Base-by-base conservation (phyloP, 2,329 filamentous ascomycete genomes). In the Fusarium avenaceum region DNA sequence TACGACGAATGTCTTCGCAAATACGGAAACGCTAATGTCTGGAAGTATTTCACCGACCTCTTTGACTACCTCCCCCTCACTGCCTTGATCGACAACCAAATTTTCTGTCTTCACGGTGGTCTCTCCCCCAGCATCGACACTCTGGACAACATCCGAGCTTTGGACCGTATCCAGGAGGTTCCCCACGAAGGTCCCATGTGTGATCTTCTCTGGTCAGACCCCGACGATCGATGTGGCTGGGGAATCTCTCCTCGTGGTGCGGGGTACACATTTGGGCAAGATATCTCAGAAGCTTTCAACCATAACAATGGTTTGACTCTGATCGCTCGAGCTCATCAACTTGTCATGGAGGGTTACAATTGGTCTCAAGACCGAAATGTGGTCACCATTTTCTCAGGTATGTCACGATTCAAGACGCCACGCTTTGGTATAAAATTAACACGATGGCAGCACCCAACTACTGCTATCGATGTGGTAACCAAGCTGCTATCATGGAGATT, bases 401-500 rank as follows among this genome's bases (percentile, higher is more conserved):
- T 70, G 76, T 61, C 47, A 47, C 51, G 24, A 24, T 24, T n/a
- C 45, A 9, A 47, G 22, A 19, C 33, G 55, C 64, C 28, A 38
- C 14, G 15, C 14, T 40, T 47, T n/a, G 14, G 35, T 20, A 9
- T 28, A 47, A 17, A 15, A 53, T 38, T 69, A 45, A 71, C 42
- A 44, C 44, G 15, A 39, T 35, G 14, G 22, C 76, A 89, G 92
- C 92, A 54, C 92, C 92, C 68, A 95, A 95, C 81, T 99, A 99
- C 86, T 99, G 95, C 85, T 98, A 99, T 86, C 89, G 96, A 80
- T 99, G 96, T 78, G 96, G 96, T 78, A 99, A 99, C 82, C 96
- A 98, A 82, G 96, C 96, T 58, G 96, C 96, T n/a, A 98, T 99
- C 80, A 99, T 99, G 96, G 96, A 98, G 83, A 99, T 99, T 80